These are phyloP conservation scores for Bassia scoparia DNA, from an alignment of 148 eudicot species.

Conservation along the genomic window DNA sequence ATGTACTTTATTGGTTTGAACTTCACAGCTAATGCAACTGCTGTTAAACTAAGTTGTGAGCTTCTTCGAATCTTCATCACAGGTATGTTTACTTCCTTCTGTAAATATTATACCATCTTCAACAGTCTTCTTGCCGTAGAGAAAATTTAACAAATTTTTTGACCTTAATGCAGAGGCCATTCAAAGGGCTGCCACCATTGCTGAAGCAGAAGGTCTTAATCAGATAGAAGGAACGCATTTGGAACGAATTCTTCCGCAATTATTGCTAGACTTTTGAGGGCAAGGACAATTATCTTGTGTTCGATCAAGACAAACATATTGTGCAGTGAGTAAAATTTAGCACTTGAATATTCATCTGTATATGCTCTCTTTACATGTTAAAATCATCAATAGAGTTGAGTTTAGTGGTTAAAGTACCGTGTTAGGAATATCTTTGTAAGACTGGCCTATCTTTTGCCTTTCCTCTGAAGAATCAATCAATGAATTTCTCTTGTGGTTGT, in stretches of 20 bases:
- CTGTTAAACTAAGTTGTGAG: slow-evolving; percentile 89
- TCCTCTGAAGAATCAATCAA: background rate
- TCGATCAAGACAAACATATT: background rate
- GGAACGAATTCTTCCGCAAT: slow-evolving; percentile 89
- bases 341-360: slow-evolving; percentile 2
- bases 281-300: background rate
- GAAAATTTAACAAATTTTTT: background rate
- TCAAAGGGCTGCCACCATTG: slow-evolving; percentile 76
- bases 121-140: background rate
- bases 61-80: slow-evolving; percentile 74
- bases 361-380: background rate
- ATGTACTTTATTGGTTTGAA: too few relatives aligned
- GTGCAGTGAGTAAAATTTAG: background rate
- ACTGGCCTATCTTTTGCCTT: background rate
- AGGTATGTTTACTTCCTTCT: slow-evolving; percentile 40
- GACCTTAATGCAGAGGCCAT: slow-evolving; percentile 61
- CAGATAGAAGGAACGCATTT: slow-evolving; percentile 86
- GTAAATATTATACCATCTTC: slow-evolving; percentile 7
- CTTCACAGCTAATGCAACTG: slow-evolving; percentile 83
- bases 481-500: background rate
- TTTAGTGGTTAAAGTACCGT: too few relatives aligned
- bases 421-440: background rate
- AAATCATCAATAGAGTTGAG: background rate
- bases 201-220: slow-evolving; percentile 79
- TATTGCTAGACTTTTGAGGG: slow-evolving; percentile 77